phyloP scores from a whole-genome alignment of 331 rosid genomes.

The Arachis monticola region DNA sequence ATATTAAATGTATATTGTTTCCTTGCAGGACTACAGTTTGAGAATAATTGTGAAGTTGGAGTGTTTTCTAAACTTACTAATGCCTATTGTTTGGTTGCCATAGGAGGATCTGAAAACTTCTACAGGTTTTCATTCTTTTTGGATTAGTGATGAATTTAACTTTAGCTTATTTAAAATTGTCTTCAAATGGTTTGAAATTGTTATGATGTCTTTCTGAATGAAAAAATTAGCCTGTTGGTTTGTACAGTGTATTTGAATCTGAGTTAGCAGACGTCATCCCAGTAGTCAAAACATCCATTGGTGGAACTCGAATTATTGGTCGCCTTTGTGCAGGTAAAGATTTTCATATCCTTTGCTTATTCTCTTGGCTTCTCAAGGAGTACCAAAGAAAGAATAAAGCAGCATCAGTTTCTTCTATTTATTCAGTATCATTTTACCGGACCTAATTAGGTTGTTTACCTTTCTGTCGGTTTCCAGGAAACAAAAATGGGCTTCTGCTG shows the following conservation, averaged over 20 bases:
- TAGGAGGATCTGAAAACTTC: constrained; percentile 95
- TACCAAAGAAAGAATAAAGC: not conserved
- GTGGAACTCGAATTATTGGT: constrained; percentile 86
- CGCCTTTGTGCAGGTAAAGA: constrained; percentile 89
- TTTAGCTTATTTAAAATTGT: not conserved
- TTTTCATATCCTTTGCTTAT: not conserved
- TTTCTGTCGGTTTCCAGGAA: constrained; percentile 57
- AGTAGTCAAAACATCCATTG: constrained; percentile 84
- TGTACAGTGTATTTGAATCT: constrained; percentile 66
- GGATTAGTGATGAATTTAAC: not conserved
- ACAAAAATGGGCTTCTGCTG: constrained; percentile 94
- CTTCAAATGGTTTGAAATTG: constrained; percentile 16
- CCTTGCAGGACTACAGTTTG: constrained; percentile 82
- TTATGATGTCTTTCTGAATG: not conserved
- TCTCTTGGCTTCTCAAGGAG: constrained; percentile 1
- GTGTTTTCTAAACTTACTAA: constrained; percentile 97
- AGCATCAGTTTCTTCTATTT: not conserved
- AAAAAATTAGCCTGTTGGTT: constrained; percentile 24
- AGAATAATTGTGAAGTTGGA: constrained; percentile 88
- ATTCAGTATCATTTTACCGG: not conserved
- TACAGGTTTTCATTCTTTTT: constrained; percentile 59
- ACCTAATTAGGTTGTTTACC: not conserved
- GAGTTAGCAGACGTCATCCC: constrained; percentile 84
- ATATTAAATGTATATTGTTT: constrained; percentile 13
- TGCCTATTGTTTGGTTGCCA: constrained; percentile 94